These are phyloP conservation scores for Mrakia blollopis DNA, from an alignment of 768 basidiomycete genomes.

Conservation along the genomic window DNA sequence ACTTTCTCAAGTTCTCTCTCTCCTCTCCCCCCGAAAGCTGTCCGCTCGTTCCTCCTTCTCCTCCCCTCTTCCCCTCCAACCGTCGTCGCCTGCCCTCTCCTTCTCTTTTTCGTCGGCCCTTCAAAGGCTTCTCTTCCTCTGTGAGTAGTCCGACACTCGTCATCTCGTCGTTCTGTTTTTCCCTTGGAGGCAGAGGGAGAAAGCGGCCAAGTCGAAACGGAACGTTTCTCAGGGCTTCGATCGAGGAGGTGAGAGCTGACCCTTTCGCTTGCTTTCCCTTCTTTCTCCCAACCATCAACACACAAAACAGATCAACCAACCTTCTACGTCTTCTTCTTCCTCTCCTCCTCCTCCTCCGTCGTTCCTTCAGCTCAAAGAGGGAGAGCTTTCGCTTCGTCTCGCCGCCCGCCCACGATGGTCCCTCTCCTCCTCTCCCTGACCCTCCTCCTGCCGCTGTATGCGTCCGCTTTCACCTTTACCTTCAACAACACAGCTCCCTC, in stretches of 20 bases:
- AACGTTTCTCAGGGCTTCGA: too few species aligned
- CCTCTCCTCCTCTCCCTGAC: background rate
- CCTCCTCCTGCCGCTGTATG: background rate
- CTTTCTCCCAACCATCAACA: too few species aligned
- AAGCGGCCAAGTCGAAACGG: too few species aligned
- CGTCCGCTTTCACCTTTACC: constrained; percentile 25
- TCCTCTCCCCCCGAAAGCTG: background rate
- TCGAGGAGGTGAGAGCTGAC: too few species aligned
- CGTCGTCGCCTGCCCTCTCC: too few species aligned
- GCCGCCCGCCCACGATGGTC: too few species aligned
- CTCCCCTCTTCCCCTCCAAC: background rate
- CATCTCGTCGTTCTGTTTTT: too few species aligned
- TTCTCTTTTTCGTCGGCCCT: too few species aligned
- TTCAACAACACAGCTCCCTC: constrained; percentile 26
- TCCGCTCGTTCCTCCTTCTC: background rate
- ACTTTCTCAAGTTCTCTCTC: background rate
- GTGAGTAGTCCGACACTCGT: too few species aligned
- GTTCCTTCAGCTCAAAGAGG: background rate
- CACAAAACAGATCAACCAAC: background rate
- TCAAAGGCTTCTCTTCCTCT: too few species aligned
- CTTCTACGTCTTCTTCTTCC: background rate
- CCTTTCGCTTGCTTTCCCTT: too few species aligned
- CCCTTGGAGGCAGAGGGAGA: too few species aligned
- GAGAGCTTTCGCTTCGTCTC: background rate
- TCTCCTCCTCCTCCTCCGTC: background rate